These are phyloP conservation scores for Pseudocercospora vitis DNA, from an alignment of 2,329 filamentous ascomycete species.

Conservation along the genomic window DNA sequence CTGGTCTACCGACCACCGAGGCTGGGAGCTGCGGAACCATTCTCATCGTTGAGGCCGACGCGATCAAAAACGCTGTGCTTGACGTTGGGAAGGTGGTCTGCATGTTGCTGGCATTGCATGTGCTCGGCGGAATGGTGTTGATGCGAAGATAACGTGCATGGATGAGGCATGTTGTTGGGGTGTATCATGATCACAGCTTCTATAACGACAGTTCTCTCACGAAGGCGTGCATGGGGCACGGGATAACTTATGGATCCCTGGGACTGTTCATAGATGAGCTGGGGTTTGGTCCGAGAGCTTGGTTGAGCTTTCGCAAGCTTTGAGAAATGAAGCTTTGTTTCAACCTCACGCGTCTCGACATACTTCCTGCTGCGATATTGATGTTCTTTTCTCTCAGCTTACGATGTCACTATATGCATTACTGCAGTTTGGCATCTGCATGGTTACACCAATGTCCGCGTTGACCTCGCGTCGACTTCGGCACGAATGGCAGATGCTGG, in stretches of 20 bases:
- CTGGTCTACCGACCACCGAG: slow-evolving; percentile 36
- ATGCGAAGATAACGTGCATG: slow-evolving; percentile 16
- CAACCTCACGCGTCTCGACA: neutral
- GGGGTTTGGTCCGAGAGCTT: neutral
- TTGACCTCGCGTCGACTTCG: slow-evolving; percentile 5
- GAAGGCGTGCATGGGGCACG: slow-evolving; percentile 10
- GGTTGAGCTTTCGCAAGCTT: neutral
- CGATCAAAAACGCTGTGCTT: slow-evolving; percentile 19
- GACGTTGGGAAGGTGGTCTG: slow-evolving; percentile 21
- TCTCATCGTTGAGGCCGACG: slow-evolving; percentile 33
- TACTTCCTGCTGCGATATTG: neutral
- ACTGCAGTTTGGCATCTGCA: too few relatives aligned
- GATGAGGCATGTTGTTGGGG: slow-evolving; percentile 1
- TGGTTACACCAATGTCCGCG: neutral
- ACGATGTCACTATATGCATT: too few relatives aligned
- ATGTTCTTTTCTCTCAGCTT: too few relatives aligned
- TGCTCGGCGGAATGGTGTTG: slow-evolving; percentile 26
- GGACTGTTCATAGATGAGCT: neutral
- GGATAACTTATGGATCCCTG: neutral
- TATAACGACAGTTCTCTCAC: slow-evolving; percentile 17
- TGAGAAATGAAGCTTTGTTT: neutral
- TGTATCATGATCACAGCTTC: neutral
- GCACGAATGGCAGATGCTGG: neutral
- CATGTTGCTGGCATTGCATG: slow-evolving; percentile 26
- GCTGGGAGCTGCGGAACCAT: slow-evolving; percentile 40